phyloP scores from a whole-genome alignment of 2,329 filamentous ascomycete species.

The Alternaria sp. region DNA sequence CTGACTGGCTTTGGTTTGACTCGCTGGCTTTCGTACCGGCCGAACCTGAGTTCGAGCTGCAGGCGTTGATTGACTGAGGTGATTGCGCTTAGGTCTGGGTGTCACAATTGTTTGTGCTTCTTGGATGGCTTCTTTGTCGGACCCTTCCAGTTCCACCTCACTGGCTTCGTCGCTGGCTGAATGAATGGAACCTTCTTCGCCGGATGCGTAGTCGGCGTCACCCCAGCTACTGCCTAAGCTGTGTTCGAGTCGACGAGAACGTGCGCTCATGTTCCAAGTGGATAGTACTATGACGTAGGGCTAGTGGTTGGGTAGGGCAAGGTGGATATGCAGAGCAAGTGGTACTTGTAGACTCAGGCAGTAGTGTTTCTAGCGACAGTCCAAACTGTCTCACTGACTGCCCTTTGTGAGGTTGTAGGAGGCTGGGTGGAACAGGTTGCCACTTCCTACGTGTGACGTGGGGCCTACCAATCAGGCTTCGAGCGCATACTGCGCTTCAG shows the following conservation, averaged over 20 bases:
- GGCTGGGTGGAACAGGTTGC: conserved; percentile 34
- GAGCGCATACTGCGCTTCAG: conserved; percentile 8
- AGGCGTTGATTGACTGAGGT: conserved; percentile 23
- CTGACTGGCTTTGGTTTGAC: conserved; percentile 17
- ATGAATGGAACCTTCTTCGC: conserved; percentile 37
- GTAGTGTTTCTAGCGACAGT: not conserved
- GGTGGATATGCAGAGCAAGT: not conserved
- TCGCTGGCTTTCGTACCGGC: conserved; percentile 25
- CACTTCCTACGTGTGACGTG: conserved; percentile 43
- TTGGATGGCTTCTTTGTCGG: conserved; percentile 31
- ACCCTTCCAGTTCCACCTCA: conserved; percentile 38
- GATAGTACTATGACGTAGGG: conserved; percentile 1
- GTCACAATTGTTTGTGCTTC: conserved; percentile 23
- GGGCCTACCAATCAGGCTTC: conserved; percentile 37
- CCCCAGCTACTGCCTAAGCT: conserved; percentile 50
- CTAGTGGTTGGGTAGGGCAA: not conserved
- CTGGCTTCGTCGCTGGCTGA: conserved; percentile 37
- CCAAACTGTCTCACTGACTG: conserved; percentile 7
- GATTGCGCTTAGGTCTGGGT: conserved; percentile 26
- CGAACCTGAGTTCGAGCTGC: conserved; percentile 18
- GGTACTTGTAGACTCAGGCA: not conserved
- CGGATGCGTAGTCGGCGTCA: conserved; percentile 41
- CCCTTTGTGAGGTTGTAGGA: conserved; percentile 23
- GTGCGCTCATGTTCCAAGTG: conserved; percentile 27
- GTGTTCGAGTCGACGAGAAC: conserved; percentile 29